A percentile compares a stretch with the other conserved stretches of the same genome.
These are phyloP conservation scores for Taiozyma sp. DNA, from an alignment of 1,139 yeast genomes.

Conservation along the genomic window DNA sequence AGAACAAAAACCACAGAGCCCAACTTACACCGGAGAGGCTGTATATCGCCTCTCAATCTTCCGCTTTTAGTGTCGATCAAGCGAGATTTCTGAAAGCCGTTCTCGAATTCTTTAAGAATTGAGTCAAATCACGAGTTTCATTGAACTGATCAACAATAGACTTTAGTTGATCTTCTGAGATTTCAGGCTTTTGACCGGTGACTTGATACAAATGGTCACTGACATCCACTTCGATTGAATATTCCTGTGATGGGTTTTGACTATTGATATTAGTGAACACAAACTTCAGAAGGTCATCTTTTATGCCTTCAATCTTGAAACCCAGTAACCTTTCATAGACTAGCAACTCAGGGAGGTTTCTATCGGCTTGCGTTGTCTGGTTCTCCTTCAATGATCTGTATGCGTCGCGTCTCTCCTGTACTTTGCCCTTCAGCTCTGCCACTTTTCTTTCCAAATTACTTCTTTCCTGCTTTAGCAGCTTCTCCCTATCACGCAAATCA, in stretches of 20 bases:
- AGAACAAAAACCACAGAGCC: not conserved
- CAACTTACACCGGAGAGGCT: not conserved
- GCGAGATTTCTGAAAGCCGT: slow-evolving; percentile 13
- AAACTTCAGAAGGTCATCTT: slow-evolving; percentile 35
- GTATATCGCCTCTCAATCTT: not conserved
- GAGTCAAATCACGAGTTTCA: slow-evolving; percentile 33
- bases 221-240: slow-evolving; percentile 35
- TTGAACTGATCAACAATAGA: slow-evolving; percentile 32
- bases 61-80: not conserved
- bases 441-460: slow-evolving; percentile 21
- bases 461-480: slow-evolving; percentile 22
- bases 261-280: slow-evolving; percentile 41
- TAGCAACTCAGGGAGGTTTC: slow-evolving; percentile 31
- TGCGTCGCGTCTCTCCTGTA: slow-evolving; percentile 27
- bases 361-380: slow-evolving; percentile 32
- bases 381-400: slow-evolving; percentile 24
- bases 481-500: slow-evolving; percentile 18
- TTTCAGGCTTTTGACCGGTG: slow-evolving; percentile 30
- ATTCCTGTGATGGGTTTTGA: slow-evolving; percentile 34
- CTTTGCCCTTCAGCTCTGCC: slow-evolving; percentile 26
- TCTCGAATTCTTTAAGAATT: slow-evolving; percentile 36
- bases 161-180: slow-evolving; percentile 25
- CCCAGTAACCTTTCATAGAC: slow-evolving; percentile 45
- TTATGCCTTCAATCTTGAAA: slow-evolving; percentile 37
- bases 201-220: slow-evolving; percentile 33